Evolutionary conservation across 345 rosid species (phyloP), one percentile per base, ranked within the genome.

Genomic region (Triadica sebifera): DNA sequence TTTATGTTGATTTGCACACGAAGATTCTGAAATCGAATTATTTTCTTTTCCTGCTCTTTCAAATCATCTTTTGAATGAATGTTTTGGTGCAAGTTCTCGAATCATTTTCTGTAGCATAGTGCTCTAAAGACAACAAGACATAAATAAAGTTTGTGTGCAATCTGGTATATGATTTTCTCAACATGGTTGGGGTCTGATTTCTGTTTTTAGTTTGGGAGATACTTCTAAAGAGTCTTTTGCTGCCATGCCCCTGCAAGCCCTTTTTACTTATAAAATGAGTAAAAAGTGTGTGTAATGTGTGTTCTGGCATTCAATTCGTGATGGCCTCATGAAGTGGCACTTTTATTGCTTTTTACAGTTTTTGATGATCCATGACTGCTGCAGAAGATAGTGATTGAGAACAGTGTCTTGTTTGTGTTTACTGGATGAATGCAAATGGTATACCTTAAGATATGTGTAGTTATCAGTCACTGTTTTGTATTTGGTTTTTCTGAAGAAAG

Each of bases 331-430:
- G 57, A 62, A 52, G 12, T 41, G 68, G 37, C 12, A 24, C n/a
- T 29, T 68, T 10, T 60, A 43, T 41, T 51, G 37, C 19, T 55
- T 46, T 22, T 9, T 68, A 80, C 81, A 83, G 81, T 66, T 72
- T 63, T 75, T 43, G 56, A 41, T 71, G 69, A 57, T 72, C 75
- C 49, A 64, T 47, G 75, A 29, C 65, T 67, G 69, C 66, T 47
- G 67, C 19, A 25, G 66, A 79, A 20, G 76, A 76, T 52, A 52
- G 65, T 49, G 66, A 34, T 74, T 15, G 38, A 68, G 67, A 55
- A 72, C 50, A 13, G 51, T 52, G 29, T 39, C 70, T 25, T n/a
- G 34, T 38, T 74, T 73, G 50, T 58, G 51, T 75, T 74, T 19
- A 67, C 49, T 50, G 29, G 37, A 11, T 41, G 70, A 74, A 71